Evolutionary conservation across 352 stramenopile species (phyloP).

Genomic region (Hyaloperonospora arabidopsidis): DNA sequence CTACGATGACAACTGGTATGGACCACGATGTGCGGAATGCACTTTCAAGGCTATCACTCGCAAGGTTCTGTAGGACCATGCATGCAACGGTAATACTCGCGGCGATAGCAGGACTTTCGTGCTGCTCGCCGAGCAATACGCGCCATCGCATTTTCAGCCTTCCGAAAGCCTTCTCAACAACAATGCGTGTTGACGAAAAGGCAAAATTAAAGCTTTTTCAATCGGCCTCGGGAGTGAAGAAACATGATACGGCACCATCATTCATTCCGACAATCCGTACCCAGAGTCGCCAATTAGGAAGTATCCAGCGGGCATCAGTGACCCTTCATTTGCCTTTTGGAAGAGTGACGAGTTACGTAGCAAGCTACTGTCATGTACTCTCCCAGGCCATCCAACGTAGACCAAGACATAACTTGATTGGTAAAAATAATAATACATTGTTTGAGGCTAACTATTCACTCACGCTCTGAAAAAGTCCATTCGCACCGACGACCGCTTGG

Average conservation of each 20-base stretch:
- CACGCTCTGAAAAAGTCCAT: too few species aligned
- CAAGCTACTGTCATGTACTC: neutral
- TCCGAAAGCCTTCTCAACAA: neutral
- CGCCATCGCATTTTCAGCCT: neutral
- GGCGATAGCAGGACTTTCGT: neutral
- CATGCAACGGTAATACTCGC: neutral
- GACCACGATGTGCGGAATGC: too few species aligned
- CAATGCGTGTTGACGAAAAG: neutral
- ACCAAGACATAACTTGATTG: too few species aligned
- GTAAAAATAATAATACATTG: too few species aligned
- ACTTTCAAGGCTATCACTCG: too few species aligned
- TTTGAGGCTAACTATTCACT: too few species aligned
- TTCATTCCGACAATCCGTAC: too few species aligned
- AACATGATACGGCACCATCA: too few species aligned
- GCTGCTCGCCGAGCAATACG: neutral
- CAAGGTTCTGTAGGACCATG: neutral
- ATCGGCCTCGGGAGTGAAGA: too few species aligned
- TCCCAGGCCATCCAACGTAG: too few species aligned
- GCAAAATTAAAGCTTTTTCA: neutral
- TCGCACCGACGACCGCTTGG: too few species aligned
- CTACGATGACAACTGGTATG: too few species aligned
- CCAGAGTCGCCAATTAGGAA: neutral
- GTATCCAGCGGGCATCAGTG: neutral
- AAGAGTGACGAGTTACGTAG: neutral
- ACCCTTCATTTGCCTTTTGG: neutral